A percentile compares a stretch with the other conserved stretches of the same genome.
Conservation (phyloP, 2,329 filamentous ascomycete genomes). For the Metarhizium brunneum region DNA sequence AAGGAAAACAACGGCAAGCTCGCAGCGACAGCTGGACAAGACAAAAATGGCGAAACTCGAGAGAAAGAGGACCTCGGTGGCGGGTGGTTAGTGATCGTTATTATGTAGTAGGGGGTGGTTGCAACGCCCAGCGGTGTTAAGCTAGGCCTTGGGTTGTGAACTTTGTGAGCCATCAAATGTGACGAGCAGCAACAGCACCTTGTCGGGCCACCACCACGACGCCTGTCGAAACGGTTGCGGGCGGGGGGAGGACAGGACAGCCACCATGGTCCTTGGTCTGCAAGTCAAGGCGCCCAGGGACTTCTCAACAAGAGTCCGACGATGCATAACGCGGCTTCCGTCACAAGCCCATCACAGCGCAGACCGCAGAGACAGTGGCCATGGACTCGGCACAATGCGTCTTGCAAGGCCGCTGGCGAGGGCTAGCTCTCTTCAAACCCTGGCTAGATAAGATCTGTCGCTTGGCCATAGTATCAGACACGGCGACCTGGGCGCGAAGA, state of each 20-base stretch:
- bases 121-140: neutral
- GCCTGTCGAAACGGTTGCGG: neutral
- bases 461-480: neutral
- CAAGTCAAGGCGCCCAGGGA: neutral
- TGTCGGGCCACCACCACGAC: neutral
- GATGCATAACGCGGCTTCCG: conserved; percentile 3
- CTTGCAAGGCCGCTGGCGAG: neutral
- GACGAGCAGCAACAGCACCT: neutral
- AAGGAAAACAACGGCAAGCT: conserved; percentile 7
- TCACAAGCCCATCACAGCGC: conserved; percentile 3
- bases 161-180: neutral
- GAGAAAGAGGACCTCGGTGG: conserved; percentile 21
- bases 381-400: neutral
- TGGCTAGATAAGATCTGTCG: neutral
- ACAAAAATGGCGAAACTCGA: conserved; percentile 32
- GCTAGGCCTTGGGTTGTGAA: neutral
- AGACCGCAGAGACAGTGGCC: neutral
- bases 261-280: neutral
- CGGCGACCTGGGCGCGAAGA: conserved; percentile 8
- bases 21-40: conserved; percentile 23
- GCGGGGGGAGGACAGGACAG: neutral
- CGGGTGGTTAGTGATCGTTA: conserved; percentile 33
- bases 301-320: neutral
- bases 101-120: conserved; percentile 32
- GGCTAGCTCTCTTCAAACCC: neutral